phyloP scores from a whole-genome alignment of 208 protist genomes.

The Acanthamoeba sp. region DNA sequence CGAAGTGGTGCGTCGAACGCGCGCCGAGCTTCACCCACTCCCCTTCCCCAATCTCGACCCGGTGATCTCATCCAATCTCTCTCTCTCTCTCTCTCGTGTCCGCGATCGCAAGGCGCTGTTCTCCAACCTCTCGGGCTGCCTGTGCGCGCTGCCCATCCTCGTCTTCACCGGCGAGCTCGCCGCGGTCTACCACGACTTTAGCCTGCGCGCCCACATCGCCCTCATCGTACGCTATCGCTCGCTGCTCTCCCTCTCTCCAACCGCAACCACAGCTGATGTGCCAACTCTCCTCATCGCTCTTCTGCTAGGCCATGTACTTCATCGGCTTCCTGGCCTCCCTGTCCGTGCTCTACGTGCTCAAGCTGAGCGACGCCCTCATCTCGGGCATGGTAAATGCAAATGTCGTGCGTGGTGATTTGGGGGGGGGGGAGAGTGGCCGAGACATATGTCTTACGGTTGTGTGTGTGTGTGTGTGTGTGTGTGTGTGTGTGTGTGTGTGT shows the following conservation, averaged over 20 bases:
- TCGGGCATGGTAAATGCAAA: not conserved
- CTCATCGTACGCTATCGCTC: constrained; percentile 29
- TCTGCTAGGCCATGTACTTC: constrained; percentile 26
- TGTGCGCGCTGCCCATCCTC: constrained; percentile 26
- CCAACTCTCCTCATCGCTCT: not conserved
- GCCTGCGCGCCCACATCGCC: constrained; percentile 7
- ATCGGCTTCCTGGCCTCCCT: constrained; percentile 12
- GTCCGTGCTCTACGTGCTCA: constrained; percentile 44
- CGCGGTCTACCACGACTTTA: not conserved
- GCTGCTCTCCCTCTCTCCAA: too few species aligned
- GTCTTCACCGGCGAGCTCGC: constrained; percentile 4
- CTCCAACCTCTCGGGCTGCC: constrained; percentile 40
- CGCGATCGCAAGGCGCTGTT: not conserved
- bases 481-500: too few species aligned
- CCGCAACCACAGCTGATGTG: too few species aligned
- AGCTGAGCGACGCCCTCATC: constrained; percentile 42
- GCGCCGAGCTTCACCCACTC: not conserved
- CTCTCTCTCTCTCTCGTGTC: too few species aligned
- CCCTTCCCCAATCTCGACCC: not conserved
- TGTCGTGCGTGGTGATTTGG: not conserved
- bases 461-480: too few species aligned
- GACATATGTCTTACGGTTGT: too few species aligned
- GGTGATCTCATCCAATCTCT: too few species aligned
- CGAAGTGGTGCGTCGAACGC: constrained; percentile 21
- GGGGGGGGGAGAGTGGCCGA: not conserved